A percentile compares a stretch with the other conserved stretches of the same genome.
phyloP scores from a whole-genome alignment of 164 flowering plant species.

The Stephania yunnanensis region DNA sequence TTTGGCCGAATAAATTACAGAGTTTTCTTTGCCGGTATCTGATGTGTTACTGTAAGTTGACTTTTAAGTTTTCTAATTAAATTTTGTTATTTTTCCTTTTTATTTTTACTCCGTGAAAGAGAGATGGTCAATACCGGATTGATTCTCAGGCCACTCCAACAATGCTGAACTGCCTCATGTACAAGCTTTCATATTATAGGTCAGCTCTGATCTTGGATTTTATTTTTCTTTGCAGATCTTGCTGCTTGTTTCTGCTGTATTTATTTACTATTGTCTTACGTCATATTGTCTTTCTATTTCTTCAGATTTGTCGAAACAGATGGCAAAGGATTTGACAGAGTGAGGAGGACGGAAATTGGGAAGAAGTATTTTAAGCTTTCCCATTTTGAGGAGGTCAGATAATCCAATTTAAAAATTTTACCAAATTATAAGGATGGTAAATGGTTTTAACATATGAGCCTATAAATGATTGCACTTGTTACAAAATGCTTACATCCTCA shows the following conservation, averaged over 20 bases:
- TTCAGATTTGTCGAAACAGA: constrained; percentile 92
- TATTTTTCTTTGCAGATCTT: neutral
- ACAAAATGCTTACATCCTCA: neutral
- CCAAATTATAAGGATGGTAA: neutral
- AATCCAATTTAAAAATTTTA: neutral
- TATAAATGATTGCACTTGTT: neutral
- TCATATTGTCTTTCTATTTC: neutral
- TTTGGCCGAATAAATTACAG: constrained; percentile 2
- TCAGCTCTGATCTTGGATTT: constrained; percentile 17
- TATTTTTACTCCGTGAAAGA: constrained; percentile 30
- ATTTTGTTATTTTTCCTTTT: neutral
- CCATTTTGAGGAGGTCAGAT: constrained; percentile 92
- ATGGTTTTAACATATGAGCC: neutral
- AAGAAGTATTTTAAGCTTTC: constrained; percentile 89
- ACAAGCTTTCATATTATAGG: constrained; percentile 98
- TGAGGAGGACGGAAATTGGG: constrained; percentile 91
- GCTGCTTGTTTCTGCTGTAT: constrained; percentile 7
- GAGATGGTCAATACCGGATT: constrained; percentile 94
- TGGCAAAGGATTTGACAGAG: constrained; percentile 91
- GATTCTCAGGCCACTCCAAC: constrained; percentile 96
- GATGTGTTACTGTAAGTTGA: neutral
- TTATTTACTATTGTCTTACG: neutral
- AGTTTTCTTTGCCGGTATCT: neutral
- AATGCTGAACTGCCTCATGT: constrained; percentile 94
- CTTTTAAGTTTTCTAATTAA: neutral